phyloP scores from a whole-genome alignment of 2,329 filamentous ascomycete genomes.

The Tolypocladium ovalisporum region DNA sequence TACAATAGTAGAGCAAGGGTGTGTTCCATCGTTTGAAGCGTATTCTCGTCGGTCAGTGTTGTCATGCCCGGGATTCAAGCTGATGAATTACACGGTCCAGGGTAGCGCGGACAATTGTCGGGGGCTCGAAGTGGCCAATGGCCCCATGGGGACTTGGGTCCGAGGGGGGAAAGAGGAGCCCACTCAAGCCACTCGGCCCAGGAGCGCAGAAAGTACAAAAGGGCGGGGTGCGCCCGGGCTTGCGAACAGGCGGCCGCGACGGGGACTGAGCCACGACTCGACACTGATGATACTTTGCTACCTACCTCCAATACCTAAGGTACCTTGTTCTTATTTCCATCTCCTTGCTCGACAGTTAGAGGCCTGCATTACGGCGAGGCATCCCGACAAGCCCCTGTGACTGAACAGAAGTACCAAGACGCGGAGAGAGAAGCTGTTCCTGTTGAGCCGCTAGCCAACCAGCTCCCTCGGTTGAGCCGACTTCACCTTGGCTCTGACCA shows the following conservation, averaged over 20 bases:
- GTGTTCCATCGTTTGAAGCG: too few relatives aligned
- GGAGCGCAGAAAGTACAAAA: slow-evolving; percentile 2
- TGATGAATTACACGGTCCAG: neutral
- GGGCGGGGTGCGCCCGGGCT: slow-evolving; percentile 3
- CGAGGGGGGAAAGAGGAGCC: too few relatives aligned
- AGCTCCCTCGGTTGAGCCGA: neutral
- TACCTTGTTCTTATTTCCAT: neutral
- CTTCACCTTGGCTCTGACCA: neutral
- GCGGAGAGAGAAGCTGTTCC: neutral
- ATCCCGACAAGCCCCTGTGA: neutral
- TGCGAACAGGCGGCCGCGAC: neutral
- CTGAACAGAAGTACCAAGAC: neutral
- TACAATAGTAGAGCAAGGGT: too few relatives aligned
- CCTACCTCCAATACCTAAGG: neutral
- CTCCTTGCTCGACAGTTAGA: neutral
- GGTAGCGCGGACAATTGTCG: neutral
- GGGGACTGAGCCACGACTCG: neutral
- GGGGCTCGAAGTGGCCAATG: neutral
- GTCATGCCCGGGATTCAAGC: neutral
- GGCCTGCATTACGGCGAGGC: neutral
- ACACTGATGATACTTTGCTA: neutral
- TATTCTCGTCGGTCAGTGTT: neutral
- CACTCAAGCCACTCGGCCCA: too few relatives aligned
- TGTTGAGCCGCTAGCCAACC: neutral
- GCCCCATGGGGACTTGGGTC: too few relatives aligned